phyloP scores from a whole-genome alignment of 2,329 filamentous ascomycete species.

The Didymellaceae sp. region DNA sequence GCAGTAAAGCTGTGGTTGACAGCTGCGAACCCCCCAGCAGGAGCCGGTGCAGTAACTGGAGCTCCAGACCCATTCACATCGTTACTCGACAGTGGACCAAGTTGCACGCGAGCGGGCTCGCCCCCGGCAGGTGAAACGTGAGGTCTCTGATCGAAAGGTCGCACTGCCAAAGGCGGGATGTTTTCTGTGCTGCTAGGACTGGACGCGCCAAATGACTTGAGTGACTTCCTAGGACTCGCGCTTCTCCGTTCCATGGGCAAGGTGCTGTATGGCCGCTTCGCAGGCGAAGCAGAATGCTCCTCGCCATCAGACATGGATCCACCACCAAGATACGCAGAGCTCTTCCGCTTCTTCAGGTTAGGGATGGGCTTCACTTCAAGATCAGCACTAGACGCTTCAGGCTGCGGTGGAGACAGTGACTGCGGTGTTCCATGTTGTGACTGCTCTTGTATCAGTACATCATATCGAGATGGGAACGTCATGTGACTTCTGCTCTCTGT shows the following conservation, averaged over 20 bases:
- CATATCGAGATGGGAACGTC: not conserved
- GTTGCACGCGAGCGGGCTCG: constrained; percentile 33
- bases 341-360: constrained; percentile 44
- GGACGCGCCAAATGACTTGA: constrained; percentile 32
- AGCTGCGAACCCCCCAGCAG: constrained; percentile 27
- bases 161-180: constrained; percentile 32
- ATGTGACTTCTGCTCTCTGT: constrained; percentile 14
- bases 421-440: constrained; percentile 41
- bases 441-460: constrained; percentile 29
- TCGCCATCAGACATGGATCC: constrained; percentile 41
- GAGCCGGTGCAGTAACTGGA: constrained; percentile 14
- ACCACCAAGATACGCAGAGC: constrained; percentile 29
- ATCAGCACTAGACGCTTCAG: constrained; percentile 28
- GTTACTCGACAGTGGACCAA: constrained; percentile 38
- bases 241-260: constrained; percentile 34
- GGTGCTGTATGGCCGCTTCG: constrained; percentile 40
- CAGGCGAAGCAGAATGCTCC: constrained; percentile 30
- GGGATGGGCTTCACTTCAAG: constrained; percentile 28
- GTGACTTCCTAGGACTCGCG: constrained; percentile 38
- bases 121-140: constrained; percentile 28
- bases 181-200: constrained; percentile 35
- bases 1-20: constrained; percentile 36
- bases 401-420: constrained; percentile 35
- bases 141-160: constrained; percentile 27
- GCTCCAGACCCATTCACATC: constrained; percentile 38